Evolutionary conservation across 2,329 filamentous ascomycete species (phyloP), one percentile per base, ranked within the genome.

Genomic region (Arthroderma uncinatum): DNA sequence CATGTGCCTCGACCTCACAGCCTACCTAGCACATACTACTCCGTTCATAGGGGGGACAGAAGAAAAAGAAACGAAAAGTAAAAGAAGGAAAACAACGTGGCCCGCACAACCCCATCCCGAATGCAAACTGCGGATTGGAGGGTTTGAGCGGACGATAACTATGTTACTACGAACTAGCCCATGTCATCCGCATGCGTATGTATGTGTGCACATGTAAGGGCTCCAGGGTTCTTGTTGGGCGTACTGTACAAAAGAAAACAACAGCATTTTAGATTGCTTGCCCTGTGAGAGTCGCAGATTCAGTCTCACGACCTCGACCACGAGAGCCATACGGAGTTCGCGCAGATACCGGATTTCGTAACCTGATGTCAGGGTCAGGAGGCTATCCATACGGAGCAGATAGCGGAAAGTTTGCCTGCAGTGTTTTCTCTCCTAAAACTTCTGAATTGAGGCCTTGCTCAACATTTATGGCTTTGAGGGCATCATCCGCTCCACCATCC

Each of bases 341-440:
- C 44, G 25, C 25, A 50, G 44, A 33, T 33, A 50, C 19, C 21
- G 12, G 21, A 25, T 10, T 25, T 44, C 19, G 21, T 25, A 10
- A 14, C 40, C 6, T 8, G 25, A 33, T 30, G 7, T 5, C 23
- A 30, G 39, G 39, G 39, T 21, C 14, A 16, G n/a, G 44, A 19
- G 25, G 44, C 33, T 25, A 19, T 33, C 16, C 44, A 14, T 4
- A n/a, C n/a, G n/a, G n/a, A n/a, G n/a, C n/a, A 9, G 14, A 37
- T 37, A 12, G 25, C 3, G 25, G 25, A 19, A 50, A 50, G 44
- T 50, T 50, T 50, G 28, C 25, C 6, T 5, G 8, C 25, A 50
- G 9, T n/a, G n/a, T n/a, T 30, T 50, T 33, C 25, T 50, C 44
- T 50, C 44, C 44, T 50, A 50, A 50, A 50, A 50, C 44, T 50